A percentile compares a stretch with the other conserved stretches of the same genome.
Conservation (phyloP, 805 yeast genomes). For the Wilhelminamyces savonicus region DNA sequence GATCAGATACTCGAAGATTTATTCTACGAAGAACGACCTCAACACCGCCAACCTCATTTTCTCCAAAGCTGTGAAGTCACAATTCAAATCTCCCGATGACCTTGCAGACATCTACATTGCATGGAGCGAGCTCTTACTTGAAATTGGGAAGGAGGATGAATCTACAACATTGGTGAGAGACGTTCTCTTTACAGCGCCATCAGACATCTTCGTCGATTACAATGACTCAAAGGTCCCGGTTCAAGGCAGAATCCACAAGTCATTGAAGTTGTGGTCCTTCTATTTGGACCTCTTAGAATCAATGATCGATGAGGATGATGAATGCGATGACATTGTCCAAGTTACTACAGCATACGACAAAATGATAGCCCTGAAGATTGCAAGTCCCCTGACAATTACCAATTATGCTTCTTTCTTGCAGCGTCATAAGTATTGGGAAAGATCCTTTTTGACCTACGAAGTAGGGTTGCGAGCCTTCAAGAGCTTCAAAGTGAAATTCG, state of each 20-base stretch:
- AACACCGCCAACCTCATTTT: slow-evolving; percentile 57
- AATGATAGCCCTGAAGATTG: slow-evolving; percentile 45
- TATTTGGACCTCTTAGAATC: slow-evolving; percentile 68
- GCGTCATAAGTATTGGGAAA: slow-evolving; percentile 38
- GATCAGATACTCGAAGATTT: slow-evolving; percentile 62
- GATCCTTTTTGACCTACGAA: slow-evolving; percentile 59
- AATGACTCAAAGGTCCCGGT: slow-evolving; percentile 42
- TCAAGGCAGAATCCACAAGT: slow-evolving; percentile 51
- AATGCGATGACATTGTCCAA: slow-evolving; percentile 8
- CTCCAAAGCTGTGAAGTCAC: slow-evolving; percentile 64
- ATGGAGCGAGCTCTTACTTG: slow-evolving; percentile 68
- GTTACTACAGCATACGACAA: slow-evolving; percentile 20
- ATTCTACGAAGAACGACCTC: slow-evolving; percentile 49
- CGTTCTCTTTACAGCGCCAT: slow-evolving; percentile 11
- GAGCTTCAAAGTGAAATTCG: slow-evolving; percentile 48
- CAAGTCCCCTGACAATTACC: slow-evolving; percentile 61
- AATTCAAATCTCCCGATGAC: slow-evolving; percentile 56
- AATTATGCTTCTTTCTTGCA: slow-evolving; percentile 61
- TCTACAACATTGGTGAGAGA: slow-evolving; percentile 29
- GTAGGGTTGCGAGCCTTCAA: slow-evolving; percentile 56
- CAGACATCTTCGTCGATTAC: slow-evolving; percentile 13
- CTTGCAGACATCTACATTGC: slow-evolving; percentile 62
- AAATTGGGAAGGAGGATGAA: slow-evolving; percentile 35
- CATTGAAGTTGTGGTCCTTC: slow-evolving; percentile 63
- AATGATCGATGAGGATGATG: slow-evolving; percentile 34